These are phyloP conservation scores for Hamigera avellanea DNA, from an alignment of 495 filamentous ascomycete genomes.

Conservation along the genomic window DNA sequence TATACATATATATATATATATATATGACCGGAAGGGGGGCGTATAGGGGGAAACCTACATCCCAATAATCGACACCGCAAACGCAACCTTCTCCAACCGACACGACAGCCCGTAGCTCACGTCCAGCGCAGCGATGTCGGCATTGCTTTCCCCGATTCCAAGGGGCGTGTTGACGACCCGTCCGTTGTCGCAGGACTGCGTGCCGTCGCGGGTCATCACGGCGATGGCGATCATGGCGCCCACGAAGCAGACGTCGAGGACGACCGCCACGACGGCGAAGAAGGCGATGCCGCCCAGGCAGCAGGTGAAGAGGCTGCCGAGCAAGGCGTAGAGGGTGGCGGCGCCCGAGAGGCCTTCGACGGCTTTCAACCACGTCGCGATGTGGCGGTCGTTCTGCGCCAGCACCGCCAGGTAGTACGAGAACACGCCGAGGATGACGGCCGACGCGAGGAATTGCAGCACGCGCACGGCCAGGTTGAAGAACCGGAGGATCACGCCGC, in stretches of 20 bases:
- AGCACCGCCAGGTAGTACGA: constrained; percentile 48
- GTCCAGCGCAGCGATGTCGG: constrained; percentile 16
- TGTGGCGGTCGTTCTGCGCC: constrained; percentile 41
- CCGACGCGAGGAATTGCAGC: constrained; percentile 60
- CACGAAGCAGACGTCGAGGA: constrained; percentile 70
- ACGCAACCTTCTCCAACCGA: constrained; percentile 55
- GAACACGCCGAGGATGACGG: constrained; percentile 67
- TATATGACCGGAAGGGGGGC: too few relatives aligned
- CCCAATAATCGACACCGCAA: constrained; percentile 67
- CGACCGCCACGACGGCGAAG: constrained; percentile 60
- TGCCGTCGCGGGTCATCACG: constrained; percentile 56
- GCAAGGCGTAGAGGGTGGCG: constrained; percentile 57
- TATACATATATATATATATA: constrained; percentile 1
- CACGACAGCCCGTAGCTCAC: constrained; percentile 47
- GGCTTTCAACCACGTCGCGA: constrained; percentile 55
- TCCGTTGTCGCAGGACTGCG: constrained; percentile 41
- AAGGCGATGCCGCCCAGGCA: constrained; percentile 66
- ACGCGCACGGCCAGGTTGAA: constrained; percentile 51
- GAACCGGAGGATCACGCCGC: constrained; percentile 49
- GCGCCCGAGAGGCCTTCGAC: constrained; percentile 73
- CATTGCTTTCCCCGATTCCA: constrained; percentile 45
- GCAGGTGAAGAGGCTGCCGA: constrained; percentile 62
- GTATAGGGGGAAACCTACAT: constrained; percentile 59
- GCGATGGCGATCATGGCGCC: constrained; percentile 72
- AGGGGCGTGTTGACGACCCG: constrained; percentile 52